Evolutionary conservation across 1,284 basidiomycete species (phyloP).

Genomic region (Pseudomicrostroma phylloplanum): DNA sequence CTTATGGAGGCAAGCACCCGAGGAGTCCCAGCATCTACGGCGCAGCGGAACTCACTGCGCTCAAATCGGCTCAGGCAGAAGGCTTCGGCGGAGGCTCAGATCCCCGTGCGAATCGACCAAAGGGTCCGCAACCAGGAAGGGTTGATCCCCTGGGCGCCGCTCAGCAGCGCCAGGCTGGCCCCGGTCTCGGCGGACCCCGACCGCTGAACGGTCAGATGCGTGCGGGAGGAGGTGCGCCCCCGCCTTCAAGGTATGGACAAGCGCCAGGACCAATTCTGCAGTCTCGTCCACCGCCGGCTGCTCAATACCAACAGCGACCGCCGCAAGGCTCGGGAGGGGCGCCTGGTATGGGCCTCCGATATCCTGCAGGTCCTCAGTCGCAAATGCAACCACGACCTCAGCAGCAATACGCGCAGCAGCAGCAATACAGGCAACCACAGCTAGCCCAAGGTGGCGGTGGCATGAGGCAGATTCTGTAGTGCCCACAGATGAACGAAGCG

Average conservation of each 20-base stretch:
- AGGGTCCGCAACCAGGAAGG: background rate
- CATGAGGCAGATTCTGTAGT: no score
- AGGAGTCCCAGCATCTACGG: conserved; percentile 3
- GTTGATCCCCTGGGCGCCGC: background rate
- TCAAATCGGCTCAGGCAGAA: background rate
- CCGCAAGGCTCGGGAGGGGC: background rate
- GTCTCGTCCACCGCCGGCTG: background rate
- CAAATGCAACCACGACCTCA: background rate
- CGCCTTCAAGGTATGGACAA: background rate
- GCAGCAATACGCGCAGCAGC: conserved; percentile 5
- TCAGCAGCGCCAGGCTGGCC: no score
- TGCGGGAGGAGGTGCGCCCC: no score
- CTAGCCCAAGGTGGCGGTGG: no score
- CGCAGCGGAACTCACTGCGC: background rate
- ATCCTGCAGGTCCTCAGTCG: background rate
- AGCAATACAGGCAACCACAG: background rate
- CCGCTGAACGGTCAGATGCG: no score
- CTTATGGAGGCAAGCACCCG: background rate
- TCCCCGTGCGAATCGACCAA: background rate
- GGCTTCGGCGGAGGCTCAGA: conserved; percentile 4
- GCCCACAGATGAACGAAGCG: no score
- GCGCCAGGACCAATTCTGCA: background rate
- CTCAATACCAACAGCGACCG: background rate
- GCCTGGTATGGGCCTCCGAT: no score
- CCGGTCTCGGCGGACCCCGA: no score